Conservation (phyloP, 148 eudicot species). For the Amaranthus hypochondriacus region DNA sequence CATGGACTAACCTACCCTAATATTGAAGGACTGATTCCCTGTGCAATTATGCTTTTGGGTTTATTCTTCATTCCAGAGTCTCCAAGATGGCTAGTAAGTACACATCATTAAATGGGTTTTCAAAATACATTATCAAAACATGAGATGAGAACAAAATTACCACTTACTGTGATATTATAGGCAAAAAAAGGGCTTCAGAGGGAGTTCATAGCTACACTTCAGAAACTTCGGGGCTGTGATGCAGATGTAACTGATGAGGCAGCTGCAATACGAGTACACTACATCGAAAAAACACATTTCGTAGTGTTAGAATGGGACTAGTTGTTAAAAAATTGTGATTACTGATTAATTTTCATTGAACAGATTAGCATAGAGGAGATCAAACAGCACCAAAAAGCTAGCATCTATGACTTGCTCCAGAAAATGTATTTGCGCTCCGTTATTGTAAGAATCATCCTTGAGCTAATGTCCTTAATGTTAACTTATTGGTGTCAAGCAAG, state of each 20-base stretch:
- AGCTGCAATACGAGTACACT: conserved; percentile 13
- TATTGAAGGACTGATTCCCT: conserved; percentile 13
- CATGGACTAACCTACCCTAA: too few relatives aligned
- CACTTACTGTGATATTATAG: neutral
- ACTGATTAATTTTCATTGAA: neutral
- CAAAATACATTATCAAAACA: too few relatives aligned
- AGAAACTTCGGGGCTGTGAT: conserved; percentile 17
- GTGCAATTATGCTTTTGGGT: conserved; percentile 17
- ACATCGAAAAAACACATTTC: neutral
- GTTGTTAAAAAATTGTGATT: neutral
- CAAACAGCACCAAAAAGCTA: conserved; percentile 63
- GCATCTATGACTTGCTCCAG: conserved; percentile 61
- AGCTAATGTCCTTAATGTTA: too few relatives aligned
- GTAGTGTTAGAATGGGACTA: neutral
- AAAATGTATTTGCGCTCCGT: conserved; percentile 58
- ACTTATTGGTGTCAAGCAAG: too few relatives aligned
- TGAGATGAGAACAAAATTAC: too few relatives aligned
- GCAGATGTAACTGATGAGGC: conserved; percentile 14
- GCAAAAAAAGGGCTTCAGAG: conserved; percentile 16
- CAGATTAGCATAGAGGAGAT: conserved; percentile 66
- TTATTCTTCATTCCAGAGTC: conserved; percentile 21
- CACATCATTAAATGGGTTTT: too few relatives aligned
- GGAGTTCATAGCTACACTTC: conserved; percentile 6
- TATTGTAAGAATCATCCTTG: conserved; percentile 35
- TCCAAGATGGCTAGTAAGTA: conserved; percentile 26